Conservation (phyloP, 306 rosid genomes). For the Acacia confusa region DNA sequence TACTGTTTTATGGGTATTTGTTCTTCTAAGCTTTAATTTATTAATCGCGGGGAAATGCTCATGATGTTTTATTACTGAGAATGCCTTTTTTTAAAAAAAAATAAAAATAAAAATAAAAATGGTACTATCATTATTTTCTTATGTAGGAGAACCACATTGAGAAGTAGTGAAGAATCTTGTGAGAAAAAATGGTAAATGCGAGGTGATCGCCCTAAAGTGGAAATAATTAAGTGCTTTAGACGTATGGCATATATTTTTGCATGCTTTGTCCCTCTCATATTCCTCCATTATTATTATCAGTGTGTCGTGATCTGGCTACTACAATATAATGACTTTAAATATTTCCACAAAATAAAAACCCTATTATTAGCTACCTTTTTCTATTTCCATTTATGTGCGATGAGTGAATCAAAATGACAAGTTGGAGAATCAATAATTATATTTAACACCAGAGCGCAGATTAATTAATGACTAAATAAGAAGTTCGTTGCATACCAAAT, state of each 20-base stretch:
- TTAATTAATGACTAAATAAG: no score
- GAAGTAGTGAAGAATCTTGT: not conserved
- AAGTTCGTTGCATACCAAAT: no score
- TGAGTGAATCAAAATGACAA: no score
- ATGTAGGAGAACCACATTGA: not conserved
- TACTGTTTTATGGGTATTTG: not conserved
- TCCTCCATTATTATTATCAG: not conserved
- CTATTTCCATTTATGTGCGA: not conserved
- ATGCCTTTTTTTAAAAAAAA: not conserved
- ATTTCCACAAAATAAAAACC: not conserved
- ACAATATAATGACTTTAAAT: not conserved
- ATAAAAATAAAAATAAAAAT: no score
- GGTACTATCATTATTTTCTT: not conserved
- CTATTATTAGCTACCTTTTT: not conserved
- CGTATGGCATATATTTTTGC: not conserved
- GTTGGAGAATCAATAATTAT: not conserved
- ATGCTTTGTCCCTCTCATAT: not conserved
- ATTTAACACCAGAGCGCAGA: no score
- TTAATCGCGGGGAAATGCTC: not conserved
- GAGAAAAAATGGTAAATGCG: not conserved
- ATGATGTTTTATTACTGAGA: not conserved
- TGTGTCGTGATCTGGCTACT: not conserved
- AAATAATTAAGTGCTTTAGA: not conserved
- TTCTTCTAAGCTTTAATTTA: not conserved
- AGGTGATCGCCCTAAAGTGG: not conserved